phyloP scores from a whole-genome alignment of 2,329 filamentous ascomycete species.

The Blastomyces silverae region DNA sequence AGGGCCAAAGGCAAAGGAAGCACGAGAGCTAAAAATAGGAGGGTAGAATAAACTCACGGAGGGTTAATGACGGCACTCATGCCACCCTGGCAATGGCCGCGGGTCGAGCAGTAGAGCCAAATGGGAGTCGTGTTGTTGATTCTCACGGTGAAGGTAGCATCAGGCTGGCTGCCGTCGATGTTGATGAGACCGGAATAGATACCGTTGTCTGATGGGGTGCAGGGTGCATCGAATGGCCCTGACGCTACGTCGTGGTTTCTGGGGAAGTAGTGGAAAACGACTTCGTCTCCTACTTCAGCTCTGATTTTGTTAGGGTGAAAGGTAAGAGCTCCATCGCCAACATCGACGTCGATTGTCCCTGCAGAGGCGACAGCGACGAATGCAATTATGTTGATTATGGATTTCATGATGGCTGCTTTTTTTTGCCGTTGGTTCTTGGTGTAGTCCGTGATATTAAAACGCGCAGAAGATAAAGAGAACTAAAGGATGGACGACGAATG shows the following conservation, averaged over 20 bases:
- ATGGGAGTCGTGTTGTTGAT: constrained; percentile 43
- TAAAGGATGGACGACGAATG: background rate
- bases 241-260: constrained; percentile 19
- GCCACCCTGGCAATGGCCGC: constrained; percentile 45
- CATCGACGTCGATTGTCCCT: constrained; percentile 18
- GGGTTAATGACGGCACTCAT: constrained; percentile 50
- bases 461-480: background rate
- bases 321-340: constrained; percentile 18
- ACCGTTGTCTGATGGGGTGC: constrained; percentile 12
- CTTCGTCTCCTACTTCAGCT: constrained; percentile 17
- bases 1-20: background rate
- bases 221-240: constrained; percentile 19
- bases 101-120: constrained; percentile 48
- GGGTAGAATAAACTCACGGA: constrained; percentile 27
- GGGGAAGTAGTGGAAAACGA: constrained; percentile 19
- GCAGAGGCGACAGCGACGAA: constrained; percentile 14
- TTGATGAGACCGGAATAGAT: constrained; percentile 21
- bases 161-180: constrained; percentile 12
- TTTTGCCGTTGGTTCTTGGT: background rate
- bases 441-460: background rate
- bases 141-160: constrained; percentile 40
- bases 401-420: constrained; percentile 9
- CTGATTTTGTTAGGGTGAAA: constrained; percentile 17
- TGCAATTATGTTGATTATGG: constrained; percentile 9
- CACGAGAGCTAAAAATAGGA: background rate